These are phyloP conservation scores for Podospora sp. DNA, from an alignment of 495 filamentous ascomycete species.

Conservation along the genomic window DNA sequence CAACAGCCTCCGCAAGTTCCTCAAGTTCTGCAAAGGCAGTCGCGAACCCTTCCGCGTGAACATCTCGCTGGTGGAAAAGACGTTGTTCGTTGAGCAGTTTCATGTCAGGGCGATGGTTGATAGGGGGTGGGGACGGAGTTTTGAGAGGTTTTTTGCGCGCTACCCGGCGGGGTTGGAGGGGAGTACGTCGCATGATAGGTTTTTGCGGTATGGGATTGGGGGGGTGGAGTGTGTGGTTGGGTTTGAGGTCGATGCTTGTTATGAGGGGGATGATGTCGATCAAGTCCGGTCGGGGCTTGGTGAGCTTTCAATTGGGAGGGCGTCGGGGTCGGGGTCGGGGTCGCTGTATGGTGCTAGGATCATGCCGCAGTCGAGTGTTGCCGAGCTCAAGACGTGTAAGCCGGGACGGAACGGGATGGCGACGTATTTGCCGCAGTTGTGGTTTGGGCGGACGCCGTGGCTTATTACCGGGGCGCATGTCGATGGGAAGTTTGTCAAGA, in stretches of 20 bases:
- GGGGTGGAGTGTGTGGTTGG: constrained; percentile 9
- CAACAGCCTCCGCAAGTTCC: constrained; percentile 21
- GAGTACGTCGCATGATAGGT: constrained; percentile 15
- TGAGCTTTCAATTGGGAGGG: not conserved
- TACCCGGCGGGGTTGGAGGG: constrained; percentile 7
- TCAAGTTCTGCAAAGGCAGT: constrained; percentile 14
- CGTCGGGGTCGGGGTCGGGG: not conserved
- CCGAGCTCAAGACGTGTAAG: constrained; percentile 10
- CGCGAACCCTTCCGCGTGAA: constrained; percentile 13
- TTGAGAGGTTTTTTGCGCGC: constrained; percentile 11
- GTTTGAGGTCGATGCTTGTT: constrained; percentile 19
- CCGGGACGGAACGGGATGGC: not conserved
- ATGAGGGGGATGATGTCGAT: not conserved
- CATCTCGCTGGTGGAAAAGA: constrained; percentile 15
- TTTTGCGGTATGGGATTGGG: constrained; percentile 12
- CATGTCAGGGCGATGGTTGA: constrained; percentile 2
- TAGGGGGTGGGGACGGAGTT: constrained; percentile 13
- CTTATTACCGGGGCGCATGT: constrained; percentile 10
- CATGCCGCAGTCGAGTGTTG: constrained; percentile 2
- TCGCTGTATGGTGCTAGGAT: not conserved
- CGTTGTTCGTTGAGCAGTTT: constrained; percentile 19
- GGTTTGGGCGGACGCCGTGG: constrained; percentile 19
- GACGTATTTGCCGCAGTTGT: constrained; percentile 12
- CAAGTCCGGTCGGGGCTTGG: not conserved
- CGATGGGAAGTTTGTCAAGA: constrained; percentile 11